Base-by-base conservation (phyloP, 2,329 filamentous ascomycete species). In the Lecanoromycetidae sp. region DNA sequence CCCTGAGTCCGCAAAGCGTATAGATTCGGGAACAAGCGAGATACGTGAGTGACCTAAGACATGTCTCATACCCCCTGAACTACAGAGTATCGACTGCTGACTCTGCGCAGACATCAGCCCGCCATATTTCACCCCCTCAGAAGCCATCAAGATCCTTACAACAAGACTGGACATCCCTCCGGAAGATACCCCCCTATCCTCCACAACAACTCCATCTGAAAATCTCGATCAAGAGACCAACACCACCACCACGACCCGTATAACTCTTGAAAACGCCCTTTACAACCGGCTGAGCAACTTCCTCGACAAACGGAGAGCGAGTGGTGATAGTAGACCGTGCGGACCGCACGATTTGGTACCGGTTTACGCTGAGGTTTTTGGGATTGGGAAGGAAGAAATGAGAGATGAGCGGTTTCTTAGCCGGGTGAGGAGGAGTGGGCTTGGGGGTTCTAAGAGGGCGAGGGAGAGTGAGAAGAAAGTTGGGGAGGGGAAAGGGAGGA, bases 41-140 rank as follows among this genome's bases (percentile, higher is more conserved):
- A 48, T 60, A 2, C 5, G n/a, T n/a, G n/a, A n/a, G n/a, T n/a
- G n/a, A n/a, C n/a, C n/a, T n/a, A n/a, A n/a, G n/a, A n/a, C n/a
- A n/a, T n/a, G n/a, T n/a, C n/a, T n/a, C n/a, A n/a, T n/a, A n/a
- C n/a, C n/a, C n/a, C n/a, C n/a, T n/a, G n/a, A n/a, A n/a, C n/a
- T n/a, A n/a, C n/a, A n/a, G n/a, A n/a, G n/a, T n/a, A n/a, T n/a
- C n/a, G n/a, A n/a, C n/a, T n/a, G n/a, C n/a, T n/a, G n/a, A n/a
- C n/a, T n/a, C n/a, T 59, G n/a, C n/a, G n/a, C n/a, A n/a, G n/a
- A 60, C 41, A 59, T 61, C 34, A 57, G 57, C 50, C 38, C 6
- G 22, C 57, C 57, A 1, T 58, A 60, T 40, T 60, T 60, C 48
- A 48, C 55, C n/a, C 36, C 50, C 3, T 48, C 50, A 8, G 54